phyloP scores from a whole-genome alignment of 164 flowering plant genomes.

The Sedum album region DNA sequence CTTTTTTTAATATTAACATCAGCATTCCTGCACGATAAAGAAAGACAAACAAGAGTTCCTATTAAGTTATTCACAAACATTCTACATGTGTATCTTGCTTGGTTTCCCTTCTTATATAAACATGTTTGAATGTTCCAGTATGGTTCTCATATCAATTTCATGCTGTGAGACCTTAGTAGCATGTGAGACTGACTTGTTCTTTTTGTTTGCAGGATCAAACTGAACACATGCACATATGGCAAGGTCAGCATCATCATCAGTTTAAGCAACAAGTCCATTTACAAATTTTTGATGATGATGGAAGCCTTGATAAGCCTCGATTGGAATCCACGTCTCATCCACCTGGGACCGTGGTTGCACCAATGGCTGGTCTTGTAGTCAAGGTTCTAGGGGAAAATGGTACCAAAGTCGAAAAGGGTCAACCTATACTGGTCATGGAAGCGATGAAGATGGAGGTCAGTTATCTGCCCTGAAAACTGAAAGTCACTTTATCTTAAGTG shows the following conservation, averaged over 20 bases:
- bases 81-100: background rate
- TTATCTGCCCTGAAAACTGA: conserved; percentile 3
- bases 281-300: conserved; percentile 42
- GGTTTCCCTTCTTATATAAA: background rate
- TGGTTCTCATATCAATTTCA: background rate
- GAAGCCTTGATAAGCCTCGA: conserved; percentile 34
- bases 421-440: conserved; percentile 76
- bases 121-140: background rate
- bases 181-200: background rate
- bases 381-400: conserved; percentile 74
- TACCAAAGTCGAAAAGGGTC: conserved; percentile 54
- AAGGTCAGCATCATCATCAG: conserved; percentile 64
- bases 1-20: too few species aligned
- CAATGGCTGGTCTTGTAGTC: conserved; percentile 96
- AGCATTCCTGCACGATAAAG: too few species aligned
- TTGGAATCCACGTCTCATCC: conserved; percentile 39
- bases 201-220: conserved; percentile 35
- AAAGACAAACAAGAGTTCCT: too few species aligned
- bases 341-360: conserved; percentile 77
- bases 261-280: conserved; percentile 46
- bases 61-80: background rate
- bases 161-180: too few species aligned
- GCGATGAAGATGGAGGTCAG: conserved; percentile 99
- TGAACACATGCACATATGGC: conserved; percentile 78
- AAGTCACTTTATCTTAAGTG: background rate